Conservation (phyloP, 768 basidiomycete species). For the Collybiopsis confluens region DNA sequence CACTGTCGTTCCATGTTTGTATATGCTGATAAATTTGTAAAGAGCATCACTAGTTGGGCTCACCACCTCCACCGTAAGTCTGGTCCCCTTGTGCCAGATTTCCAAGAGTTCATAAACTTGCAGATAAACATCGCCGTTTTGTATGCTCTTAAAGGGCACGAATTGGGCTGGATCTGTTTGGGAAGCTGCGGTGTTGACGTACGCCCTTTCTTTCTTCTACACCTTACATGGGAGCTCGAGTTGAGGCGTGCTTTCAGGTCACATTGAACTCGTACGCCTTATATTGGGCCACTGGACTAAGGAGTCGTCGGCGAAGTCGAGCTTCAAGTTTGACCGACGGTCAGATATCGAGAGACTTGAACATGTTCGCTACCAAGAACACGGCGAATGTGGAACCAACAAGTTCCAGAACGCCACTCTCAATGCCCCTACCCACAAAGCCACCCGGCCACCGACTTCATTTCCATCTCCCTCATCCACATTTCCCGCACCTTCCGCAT, state of each 20-base stretch:
- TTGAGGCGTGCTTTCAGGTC: background rate
- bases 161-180: slow-evolving; percentile 33
- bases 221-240: background rate
- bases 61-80: background rate
- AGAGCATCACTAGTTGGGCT: background rate
- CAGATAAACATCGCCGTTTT: slow-evolving; percentile 30
- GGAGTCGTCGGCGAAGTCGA: background rate
- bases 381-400: background rate
- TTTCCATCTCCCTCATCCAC: background rate
- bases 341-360: background rate
- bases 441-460: background rate
- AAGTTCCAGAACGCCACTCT: background rate
- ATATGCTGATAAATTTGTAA: too few relatives aligned
- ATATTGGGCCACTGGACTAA: background rate
- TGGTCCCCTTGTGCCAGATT: background rate
- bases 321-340: background rate
- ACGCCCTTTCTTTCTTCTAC: background rate
- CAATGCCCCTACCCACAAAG: background rate
- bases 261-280: background rate
- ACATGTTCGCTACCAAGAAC: background rate
- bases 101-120: background rate
- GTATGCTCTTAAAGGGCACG: slow-evolving; percentile 27
- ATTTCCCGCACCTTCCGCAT: background rate
- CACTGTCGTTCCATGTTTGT: too few relatives aligned
- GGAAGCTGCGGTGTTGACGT: slow-evolving; percentile 34